Base-by-base conservation (phyloP, 805 yeast genomes). In the Ogataea angusta region DNA sequence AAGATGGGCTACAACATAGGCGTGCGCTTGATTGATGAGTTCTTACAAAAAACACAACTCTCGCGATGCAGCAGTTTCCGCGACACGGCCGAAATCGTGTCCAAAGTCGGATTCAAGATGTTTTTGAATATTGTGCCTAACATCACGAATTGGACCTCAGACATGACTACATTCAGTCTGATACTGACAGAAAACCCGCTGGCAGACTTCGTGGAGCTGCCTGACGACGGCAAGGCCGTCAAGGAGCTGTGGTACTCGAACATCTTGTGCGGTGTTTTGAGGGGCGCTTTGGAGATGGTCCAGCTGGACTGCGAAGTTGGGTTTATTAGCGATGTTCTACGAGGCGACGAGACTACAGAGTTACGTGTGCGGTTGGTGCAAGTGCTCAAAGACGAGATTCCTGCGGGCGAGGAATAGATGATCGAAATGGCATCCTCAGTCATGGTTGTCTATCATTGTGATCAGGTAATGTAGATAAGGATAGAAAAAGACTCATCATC, bases 1-100 rank as follows among this genome's bases (percentile, higher is more conserved):
- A 76, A 78, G 48, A 91, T 93, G 98, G 99, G 99, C 1, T 87
- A 90, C 62, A 89, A 86, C 59, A 93, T 93, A 29, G 99, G 99
- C 1, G 68, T 89, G 34, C 69, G 99, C 48, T 63, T 93, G 43
- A 86, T 93, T 36, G 99, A 93, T 57, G 99, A 93, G 59, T 88
- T 91, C 56, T 69, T 93, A 29, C 95, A 96, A 22, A 80, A 84
- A 55, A 81, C 96, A 0, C 90, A 87, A n/a, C 71, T 84, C 1
- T 84, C 86, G 28, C 70, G 99, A 45, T 93, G 99, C 61, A 70
- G 71, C 16, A 72, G 78, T 21, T 81, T 93, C 64, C 75, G 76
- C 38, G 96, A 85, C 48, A 90, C 97, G 0, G 88, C 95, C 2
- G 98, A 93, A 44, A 78, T 85, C 37, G 73, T 93, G 10, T 69